Percentiles rank a stretch among this genome's conserved stretches.
phyloP scores from a whole-genome alignment of 2,329 filamentous ascomycete species.

The Orbilia javanica region DNA sequence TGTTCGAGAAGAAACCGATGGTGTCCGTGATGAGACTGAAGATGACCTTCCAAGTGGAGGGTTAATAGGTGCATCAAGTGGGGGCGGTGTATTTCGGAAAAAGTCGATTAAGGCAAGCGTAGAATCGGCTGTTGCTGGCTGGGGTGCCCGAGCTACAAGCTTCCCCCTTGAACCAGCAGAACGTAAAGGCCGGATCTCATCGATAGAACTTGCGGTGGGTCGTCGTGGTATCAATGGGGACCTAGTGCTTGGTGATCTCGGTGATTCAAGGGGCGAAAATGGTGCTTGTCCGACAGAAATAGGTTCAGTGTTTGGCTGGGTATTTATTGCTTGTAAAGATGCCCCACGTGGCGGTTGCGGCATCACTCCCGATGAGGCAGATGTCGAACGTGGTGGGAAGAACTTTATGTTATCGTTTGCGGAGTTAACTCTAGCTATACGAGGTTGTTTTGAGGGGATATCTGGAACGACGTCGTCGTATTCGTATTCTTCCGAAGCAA shows the following conservation, averaged over 20 bases:
- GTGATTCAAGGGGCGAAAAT: constrained; percentile 42
- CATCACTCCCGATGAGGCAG: constrained; percentile 45
- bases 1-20: constrained; percentile 77
- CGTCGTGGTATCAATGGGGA: constrained; percentile 46
- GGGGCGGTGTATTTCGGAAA: constrained; percentile 77
- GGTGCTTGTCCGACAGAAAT: constrained; percentile 43
- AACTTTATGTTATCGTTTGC: constrained; percentile 52
- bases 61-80: constrained; percentile 67
- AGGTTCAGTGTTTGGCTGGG: constrained; percentile 22
- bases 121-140: constrained; percentile 74
- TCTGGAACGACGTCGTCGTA: constrained; percentile 51
- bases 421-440: constrained; percentile 21
- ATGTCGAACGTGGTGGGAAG: constrained; percentile 54
- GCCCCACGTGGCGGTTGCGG: constrained; percentile 51
- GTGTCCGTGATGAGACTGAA: constrained; percentile 62
- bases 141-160: constrained; percentile 77
- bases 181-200: constrained; percentile 40
- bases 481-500: constrained; percentile 48
- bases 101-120: constrained; percentile 95
- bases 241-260: constrained; percentile 34
- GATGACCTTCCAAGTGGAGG: constrained; percentile 87
- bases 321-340: constrained; percentile 53
- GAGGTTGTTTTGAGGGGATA: constrained; percentile 49
- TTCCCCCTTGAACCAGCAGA: constrained; percentile 36
- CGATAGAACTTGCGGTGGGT: constrained; percentile 33